These are phyloP conservation scores for Sporothrix luriei DNA, from an alignment of 2,329 filamentous ascomycete genomes.

Conservation along the genomic window DNA sequence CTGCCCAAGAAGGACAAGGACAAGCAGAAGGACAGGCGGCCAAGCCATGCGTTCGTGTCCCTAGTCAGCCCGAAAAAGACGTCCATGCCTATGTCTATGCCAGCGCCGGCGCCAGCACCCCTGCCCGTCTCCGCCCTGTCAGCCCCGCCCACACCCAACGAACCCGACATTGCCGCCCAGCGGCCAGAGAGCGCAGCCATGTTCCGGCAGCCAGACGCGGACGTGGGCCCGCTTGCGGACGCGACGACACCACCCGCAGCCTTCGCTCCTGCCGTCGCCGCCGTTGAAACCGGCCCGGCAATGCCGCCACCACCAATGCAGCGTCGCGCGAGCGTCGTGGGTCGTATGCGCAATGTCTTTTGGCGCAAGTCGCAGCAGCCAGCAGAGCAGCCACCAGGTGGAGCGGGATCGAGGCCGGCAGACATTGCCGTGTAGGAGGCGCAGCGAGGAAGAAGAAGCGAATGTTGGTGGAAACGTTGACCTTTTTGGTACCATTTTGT, in stretches of 20 bases:
- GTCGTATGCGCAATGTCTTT: conserved; percentile 32
- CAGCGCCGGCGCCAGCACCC: too few species aligned
- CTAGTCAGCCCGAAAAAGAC: neutral
- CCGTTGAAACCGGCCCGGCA: neutral
- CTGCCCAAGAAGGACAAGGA: neutral
- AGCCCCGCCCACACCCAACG: neutral
- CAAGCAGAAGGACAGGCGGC: neutral
- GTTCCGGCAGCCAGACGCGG: neutral
- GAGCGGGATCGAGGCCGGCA: neutral
- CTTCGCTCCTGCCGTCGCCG: too few species aligned
- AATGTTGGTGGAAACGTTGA: neutral
- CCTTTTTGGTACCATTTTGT: neutral
- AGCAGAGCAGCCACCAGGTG: neutral
- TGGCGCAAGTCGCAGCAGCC: conserved; percentile 24
- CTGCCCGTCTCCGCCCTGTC: neutral
- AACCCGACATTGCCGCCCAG: neutral
- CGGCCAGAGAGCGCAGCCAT: conserved; percentile 8
- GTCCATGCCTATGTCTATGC: too few species aligned
- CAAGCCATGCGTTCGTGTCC: neutral
- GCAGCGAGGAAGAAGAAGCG: neutral
- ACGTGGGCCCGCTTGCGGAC: neutral
- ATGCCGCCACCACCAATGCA: neutral
- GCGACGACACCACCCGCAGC: neutral
- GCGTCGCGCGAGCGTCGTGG: conserved; percentile 30
- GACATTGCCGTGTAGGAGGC: conserved; percentile 22